Evolutionary conservation across 371 early-diverging fungal species (phyloP).

Genomic region (Mucor mucedo): DNA sequence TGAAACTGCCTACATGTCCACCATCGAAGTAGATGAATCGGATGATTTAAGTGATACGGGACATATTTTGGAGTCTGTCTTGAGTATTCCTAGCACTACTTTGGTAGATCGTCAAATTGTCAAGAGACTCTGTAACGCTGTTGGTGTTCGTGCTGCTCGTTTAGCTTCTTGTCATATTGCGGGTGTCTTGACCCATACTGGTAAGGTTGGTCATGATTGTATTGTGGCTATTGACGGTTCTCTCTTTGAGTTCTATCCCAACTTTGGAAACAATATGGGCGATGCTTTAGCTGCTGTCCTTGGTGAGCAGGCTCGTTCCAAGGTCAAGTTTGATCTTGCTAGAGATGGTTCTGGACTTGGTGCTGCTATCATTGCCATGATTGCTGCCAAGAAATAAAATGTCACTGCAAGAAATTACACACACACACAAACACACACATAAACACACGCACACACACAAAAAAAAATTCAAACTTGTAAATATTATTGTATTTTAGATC

Average conservation of each 20-base stretch:
- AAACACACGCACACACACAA: no score
- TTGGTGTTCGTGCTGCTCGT: constrained; percentile 90
- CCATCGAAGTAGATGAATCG: constrained; percentile 83
- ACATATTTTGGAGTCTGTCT: constrained; percentile 76
- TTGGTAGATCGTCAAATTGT: constrained; percentile 83
- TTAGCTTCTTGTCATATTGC: constrained; percentile 83
- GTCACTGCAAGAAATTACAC: no score
- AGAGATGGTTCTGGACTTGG: constrained; percentile 56
- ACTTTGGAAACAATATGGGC: constrained; percentile 80
- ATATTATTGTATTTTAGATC: neutral
- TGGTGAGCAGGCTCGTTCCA: constrained; percentile 57
- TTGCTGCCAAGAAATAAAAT: constrained; percentile 35
- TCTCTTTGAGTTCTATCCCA: constrained; percentile 90
- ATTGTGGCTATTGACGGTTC: constrained; percentile 83
- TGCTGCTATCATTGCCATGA: constrained; percentile 57
- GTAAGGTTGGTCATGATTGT: constrained; percentile 59
- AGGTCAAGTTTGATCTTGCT: constrained; percentile 46
- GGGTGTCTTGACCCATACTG: constrained; percentile 68
- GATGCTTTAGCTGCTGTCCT: constrained; percentile 72
- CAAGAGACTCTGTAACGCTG: constrained; percentile 75
- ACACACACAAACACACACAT: neutral
- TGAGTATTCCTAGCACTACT: constrained; percentile 71
- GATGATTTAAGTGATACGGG: constrained; percentile 67
- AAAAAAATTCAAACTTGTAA: neutral
- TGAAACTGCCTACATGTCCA: constrained; percentile 90